A percentile compares a stretch with the other conserved stretches of the same genome.
These are phyloP conservation scores for carrot (Daucus carota) DNA, from an alignment of 129 eudicot species.

Conservation along the genomic window DNA sequence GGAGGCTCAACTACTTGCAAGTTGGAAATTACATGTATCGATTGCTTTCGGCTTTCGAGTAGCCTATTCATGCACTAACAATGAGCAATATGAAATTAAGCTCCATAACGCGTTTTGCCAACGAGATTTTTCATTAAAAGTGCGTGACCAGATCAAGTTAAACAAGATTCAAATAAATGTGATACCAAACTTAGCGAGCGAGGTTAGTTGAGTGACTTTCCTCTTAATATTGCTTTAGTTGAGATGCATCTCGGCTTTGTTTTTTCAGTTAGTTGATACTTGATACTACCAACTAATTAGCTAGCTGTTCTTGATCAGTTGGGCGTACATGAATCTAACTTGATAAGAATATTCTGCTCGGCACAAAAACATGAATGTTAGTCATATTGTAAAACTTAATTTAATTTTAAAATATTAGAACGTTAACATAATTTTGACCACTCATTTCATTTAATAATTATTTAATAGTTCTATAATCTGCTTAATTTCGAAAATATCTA, in stretches of 20 bases:
- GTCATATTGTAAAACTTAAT: too few relatives aligned
- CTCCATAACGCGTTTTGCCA: not conserved
- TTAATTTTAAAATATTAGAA: too few relatives aligned
- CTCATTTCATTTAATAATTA: too few relatives aligned
- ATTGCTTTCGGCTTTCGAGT: not conserved
- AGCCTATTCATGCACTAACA: not conserved
- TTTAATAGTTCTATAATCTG: too few relatives aligned
- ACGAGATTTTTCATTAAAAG: not conserved
- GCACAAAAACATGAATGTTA: too few relatives aligned
- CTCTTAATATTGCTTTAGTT: not conserved
- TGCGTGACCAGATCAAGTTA: not conserved
- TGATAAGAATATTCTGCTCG: too few relatives aligned
- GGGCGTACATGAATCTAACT: too few relatives aligned
- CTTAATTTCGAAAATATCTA: too few relatives aligned
- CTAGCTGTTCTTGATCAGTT: too few relatives aligned
- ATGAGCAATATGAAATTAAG: not conserved
- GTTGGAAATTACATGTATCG: not conserved
- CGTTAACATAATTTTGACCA: too few relatives aligned
- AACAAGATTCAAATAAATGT: not conserved
- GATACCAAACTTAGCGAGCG: not conserved
- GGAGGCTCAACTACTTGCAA: not conserved
- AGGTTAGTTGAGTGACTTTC: not conserved
- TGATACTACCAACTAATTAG: too few relatives aligned
- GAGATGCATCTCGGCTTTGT: not conserved
- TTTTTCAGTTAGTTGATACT: not conserved